These are phyloP conservation scores for Macrolepiota dolichaula DNA, from an alignment of 768 basidiomycete species.

Conservation along the genomic window DNA sequence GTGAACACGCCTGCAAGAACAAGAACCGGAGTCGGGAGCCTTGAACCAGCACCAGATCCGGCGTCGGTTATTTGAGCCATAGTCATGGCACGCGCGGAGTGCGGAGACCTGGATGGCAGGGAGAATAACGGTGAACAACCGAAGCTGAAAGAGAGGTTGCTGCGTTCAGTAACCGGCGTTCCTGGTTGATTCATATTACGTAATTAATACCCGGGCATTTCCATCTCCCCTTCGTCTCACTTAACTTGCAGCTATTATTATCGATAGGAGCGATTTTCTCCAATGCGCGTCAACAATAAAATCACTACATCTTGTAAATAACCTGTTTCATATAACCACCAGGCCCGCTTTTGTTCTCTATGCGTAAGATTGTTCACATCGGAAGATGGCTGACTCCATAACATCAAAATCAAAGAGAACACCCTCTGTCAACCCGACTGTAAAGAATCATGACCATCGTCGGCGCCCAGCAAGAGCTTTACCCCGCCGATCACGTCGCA, in stretches of 20 bases:
- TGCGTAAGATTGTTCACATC: too few relatives aligned
- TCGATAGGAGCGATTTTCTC: background rate
- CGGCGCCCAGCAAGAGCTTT: too few relatives aligned
- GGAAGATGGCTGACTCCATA: too few relatives aligned
- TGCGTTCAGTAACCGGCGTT: background rate
- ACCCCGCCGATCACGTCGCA: too few relatives aligned
- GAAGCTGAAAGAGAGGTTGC: too few relatives aligned
- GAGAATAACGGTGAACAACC: background rate
- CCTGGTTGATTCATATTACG: background rate
- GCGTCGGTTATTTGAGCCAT: background rate
- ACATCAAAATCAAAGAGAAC: too few relatives aligned
- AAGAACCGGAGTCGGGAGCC: slow-evolving; percentile 55
- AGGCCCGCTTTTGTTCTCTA: too few relatives aligned
- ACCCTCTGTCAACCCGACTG: too few relatives aligned
- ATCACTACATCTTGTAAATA: too few relatives aligned
- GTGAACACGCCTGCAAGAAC: slow-evolving; percentile 61
- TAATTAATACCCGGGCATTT: background rate
- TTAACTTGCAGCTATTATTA: background rate
- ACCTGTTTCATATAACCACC: too few relatives aligned
- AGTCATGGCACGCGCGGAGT: background rate
- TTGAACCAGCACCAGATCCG: slow-evolving; percentile 53
- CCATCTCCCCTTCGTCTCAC: background rate
- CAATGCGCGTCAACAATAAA: background rate
- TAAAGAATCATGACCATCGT: too few relatives aligned
- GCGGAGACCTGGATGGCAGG: background rate